Evolutionary conservation across 2,329 filamentous ascomycete genomes (phyloP).

Genomic region (Sporothrix luriei): DNA sequence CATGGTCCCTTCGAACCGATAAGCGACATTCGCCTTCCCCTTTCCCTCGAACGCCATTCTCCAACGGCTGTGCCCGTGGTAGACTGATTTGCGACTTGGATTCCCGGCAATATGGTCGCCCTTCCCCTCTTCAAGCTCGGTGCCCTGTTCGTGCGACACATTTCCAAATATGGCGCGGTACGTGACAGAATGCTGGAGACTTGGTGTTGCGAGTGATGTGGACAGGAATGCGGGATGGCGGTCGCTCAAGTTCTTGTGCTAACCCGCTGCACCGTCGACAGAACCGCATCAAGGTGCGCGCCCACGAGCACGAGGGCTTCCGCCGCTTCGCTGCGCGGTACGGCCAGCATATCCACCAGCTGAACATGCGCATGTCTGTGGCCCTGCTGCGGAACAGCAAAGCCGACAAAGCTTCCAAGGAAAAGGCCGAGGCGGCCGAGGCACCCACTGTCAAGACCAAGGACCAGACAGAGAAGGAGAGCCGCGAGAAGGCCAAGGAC

Average conservation of each 20-base stretch:
- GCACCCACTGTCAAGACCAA: slow-evolving; percentile 67
- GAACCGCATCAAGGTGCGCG: slow-evolving; percentile 68
- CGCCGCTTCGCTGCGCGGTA: slow-evolving; percentile 63
- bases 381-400: slow-evolving; percentile 60
- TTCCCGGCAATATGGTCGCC: slow-evolving; percentile 57
- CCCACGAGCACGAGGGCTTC: slow-evolving; percentile 65
- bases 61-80: neutral
- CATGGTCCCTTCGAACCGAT: slow-evolving; percentile 17
- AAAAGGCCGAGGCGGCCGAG: slow-evolving; percentile 64
- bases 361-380: slow-evolving; percentile 67
- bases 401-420: slow-evolving; percentile 61
- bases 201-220: neutral
- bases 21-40: neutral
- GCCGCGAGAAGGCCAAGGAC: slow-evolving; percentile 49
- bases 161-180: slow-evolving; percentile 71
- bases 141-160: slow-evolving; percentile 63
- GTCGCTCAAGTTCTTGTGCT: slow-evolving; percentile 2
- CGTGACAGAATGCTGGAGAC: slow-evolving; percentile 39
- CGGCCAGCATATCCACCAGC: slow-evolving; percentile 65
- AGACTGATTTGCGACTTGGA: neutral
- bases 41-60: neutral
- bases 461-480: slow-evolving; percentile 59
- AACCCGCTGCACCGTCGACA: slow-evolving; percentile 40
- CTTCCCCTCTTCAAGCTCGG: slow-evolving; percentile 69
- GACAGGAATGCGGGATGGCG: neutral